These are phyloP conservation scores for Geranomyces variabilis DNA, from an alignment of 192 early-diverging fungal genomes.

Conservation along the genomic window DNA sequence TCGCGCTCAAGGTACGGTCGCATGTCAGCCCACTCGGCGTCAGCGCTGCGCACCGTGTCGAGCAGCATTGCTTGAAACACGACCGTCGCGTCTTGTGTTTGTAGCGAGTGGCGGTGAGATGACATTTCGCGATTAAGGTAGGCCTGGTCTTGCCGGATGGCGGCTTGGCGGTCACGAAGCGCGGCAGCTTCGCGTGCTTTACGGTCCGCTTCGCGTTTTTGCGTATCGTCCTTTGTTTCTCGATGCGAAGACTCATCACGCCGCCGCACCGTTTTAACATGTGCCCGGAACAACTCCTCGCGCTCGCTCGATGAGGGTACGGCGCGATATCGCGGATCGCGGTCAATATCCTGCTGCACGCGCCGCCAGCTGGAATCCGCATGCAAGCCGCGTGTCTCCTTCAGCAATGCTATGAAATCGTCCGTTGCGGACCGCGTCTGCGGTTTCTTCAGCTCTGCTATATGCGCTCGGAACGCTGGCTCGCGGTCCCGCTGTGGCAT, in stretches of 20 bases:
- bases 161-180: constrained; percentile 58
- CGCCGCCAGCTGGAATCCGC: constrained; percentile 65
- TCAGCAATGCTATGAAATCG: constrained; percentile 63
- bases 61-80: constrained; percentile 54
- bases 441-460: constrained; percentile 50
- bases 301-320: constrained; percentile 64
- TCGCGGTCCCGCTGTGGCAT: constrained; percentile 67
- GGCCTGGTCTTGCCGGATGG: constrained; percentile 51
- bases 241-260: too few relatives aligned
- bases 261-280: constrained; percentile 42
- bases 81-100: constrained; percentile 46
- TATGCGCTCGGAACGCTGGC: constrained; percentile 67
- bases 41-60: constrained; percentile 54
- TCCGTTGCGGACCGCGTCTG: constrained; percentile 51
- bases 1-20: constrained; percentile 46
- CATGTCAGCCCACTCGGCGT: constrained; percentile 45
- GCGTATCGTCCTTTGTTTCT: constrained; percentile 33
- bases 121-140: constrained; percentile 45
- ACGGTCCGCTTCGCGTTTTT: constrained; percentile 43
- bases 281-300: constrained; percentile 71
- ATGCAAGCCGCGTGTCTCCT: constrained; percentile 59
- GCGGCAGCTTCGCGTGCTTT: constrained; percentile 56
- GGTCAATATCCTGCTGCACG: constrained; percentile 63
- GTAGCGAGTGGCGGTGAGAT: constrained; percentile 31
- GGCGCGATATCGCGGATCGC: constrained; percentile 67